Percentiles rank a stretch among this genome's conserved stretches.
Conservation (phyloP, 352 stramenopile species). For the Globisporangium sylvaticum region DNA sequence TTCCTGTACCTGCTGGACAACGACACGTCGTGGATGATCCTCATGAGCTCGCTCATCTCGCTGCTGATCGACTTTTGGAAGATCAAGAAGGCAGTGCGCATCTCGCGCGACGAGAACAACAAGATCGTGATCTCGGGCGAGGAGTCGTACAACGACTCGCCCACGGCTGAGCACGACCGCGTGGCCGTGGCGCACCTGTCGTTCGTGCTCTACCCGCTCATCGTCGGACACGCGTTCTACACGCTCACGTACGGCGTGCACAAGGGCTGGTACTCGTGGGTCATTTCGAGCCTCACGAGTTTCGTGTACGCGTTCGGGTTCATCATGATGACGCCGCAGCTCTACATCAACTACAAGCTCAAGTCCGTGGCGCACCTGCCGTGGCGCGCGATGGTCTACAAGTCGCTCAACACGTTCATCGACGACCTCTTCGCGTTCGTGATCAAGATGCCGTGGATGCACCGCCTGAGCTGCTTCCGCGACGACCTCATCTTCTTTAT, state of each 20-base stretch:
- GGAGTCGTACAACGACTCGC: conserved; percentile 79
- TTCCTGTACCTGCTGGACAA: conserved; percentile 98
- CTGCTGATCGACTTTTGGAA: conserved; percentile 92
- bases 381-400: conserved; percentile 98
- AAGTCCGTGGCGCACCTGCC: conserved; percentile 95
- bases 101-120: conserved; percentile 78
- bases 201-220: conserved; percentile 83
- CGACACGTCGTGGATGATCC: conserved; percentile 95
- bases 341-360: conserved; percentile 99
- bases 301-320: conserved; percentile 99
- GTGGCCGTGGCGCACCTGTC: conserved; percentile 81
- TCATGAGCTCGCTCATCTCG: conserved; percentile 75
- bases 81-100: conserved; percentile 90
- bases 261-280: conserved; percentile 97
- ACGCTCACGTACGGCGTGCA: conserved; percentile 92
- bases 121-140: conserved; percentile 79
- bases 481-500: conserved; percentile 99
- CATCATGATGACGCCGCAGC: conserved; percentile 98
- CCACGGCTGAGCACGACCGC: conserved; percentile 80
- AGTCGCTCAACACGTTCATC: conserved; percentile 98
- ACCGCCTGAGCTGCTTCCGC: conserved; percentile 96
- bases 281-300: conserved; percentile 94
- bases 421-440: conserved; percentile 98
- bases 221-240: conserved; percentile 94
- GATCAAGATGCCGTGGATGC: conserved; percentile 98